Base-by-base conservation (phyloP, 805 yeast species). In the Wickerhamiella musiphila region DNA sequence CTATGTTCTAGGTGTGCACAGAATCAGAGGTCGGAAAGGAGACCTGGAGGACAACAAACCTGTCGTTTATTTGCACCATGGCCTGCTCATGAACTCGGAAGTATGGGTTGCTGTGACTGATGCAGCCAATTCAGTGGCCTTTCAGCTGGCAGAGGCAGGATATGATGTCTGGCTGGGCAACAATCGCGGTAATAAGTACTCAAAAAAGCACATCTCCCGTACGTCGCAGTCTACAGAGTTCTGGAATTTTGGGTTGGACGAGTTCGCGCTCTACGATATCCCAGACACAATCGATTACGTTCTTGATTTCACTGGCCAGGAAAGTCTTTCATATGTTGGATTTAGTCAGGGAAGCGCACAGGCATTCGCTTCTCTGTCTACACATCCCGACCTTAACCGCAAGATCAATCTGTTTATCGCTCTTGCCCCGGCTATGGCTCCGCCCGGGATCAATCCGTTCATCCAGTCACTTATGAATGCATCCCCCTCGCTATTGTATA, bases 151-250 rank as follows among this genome's bases (percentile, higher is more conserved):
- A 36, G 90, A 82, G 37, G 52, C 72, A 26, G 95, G 95, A 1
- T 86, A 73, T 53, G 96, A 90, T 48, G 95, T 86, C 5, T 86
- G 93, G 86, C 59, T 86, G 41, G 96, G 96, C 1, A 81, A 81
- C 52, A 82, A 81, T 48, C 63, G 94, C 36, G 94, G 94, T 8
- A 90, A 86, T 56, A 90, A 86, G 57, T 86, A 86, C 56, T 76
- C 92, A 3, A 73, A 75, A 37, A 83, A 83, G 44, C 94, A 86
- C 53, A 36, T 63, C 11, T 39, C 49, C n/a, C 49, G 57, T 23
- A 51, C 51, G 26, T 63, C 72, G 11, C 53, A 49, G 18, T 55
- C 60, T 3, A 54, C 55, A 15, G 58, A 61, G 35, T 86, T 82
- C 52, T 84, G 96, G 96, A 73, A 83, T 54, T 84, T 82, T 48